Base-by-base conservation (phyloP, 192 early-diverging fungal species). In the Gonapodya sp. region DNA sequence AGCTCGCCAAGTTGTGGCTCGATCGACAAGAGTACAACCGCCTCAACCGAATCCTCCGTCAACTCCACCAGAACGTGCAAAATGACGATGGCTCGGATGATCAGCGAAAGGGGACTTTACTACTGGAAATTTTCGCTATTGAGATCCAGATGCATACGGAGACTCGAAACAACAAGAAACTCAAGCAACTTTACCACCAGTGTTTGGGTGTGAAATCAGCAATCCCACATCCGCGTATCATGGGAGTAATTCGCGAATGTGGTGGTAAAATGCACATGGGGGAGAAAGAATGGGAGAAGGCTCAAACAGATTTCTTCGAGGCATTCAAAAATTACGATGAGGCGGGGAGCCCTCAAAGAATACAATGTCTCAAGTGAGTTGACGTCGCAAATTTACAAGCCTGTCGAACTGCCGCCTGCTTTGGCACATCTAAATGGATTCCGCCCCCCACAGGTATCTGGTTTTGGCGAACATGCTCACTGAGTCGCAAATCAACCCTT, bases 311-410 rank as follows among this genome's bases (percentile, higher is more conserved):
- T 82, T 97, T 99, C 82, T 99, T 98, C 85, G 96, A 97, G 78
- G 94, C 96, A 1, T 99, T 99, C 87, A 96, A 96, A 79, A 96
- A 96, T 82, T 99, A 96, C 85, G 96, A 99, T 82, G 97, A 99
- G 84, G 96, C 97, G 0, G 97, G 97, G 46, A 94, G 92, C 82
- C 91, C 89, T 24, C 96, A 96, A 83, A 93, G 97, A 79, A 95
- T 99, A 73, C 91, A 93, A 79, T 95, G 96, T 35, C 88, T 99
- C 36, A 97, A 98, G 90, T 96, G 80, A 80, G 83, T 35, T 31
- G 1, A 36, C 18, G 2, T 37, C 80, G 35, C 36, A 34, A 34
- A 86, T 85, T 80, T 30, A 82, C 36, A 32, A 0, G 30, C 16
- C 64, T 79, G 24, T 81, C n/a, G 18, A 85, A 31, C 81, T 18